Base-by-base conservation (phyloP, 495 filamentous ascomycete genomes). In the Tuber indicum region DNA sequence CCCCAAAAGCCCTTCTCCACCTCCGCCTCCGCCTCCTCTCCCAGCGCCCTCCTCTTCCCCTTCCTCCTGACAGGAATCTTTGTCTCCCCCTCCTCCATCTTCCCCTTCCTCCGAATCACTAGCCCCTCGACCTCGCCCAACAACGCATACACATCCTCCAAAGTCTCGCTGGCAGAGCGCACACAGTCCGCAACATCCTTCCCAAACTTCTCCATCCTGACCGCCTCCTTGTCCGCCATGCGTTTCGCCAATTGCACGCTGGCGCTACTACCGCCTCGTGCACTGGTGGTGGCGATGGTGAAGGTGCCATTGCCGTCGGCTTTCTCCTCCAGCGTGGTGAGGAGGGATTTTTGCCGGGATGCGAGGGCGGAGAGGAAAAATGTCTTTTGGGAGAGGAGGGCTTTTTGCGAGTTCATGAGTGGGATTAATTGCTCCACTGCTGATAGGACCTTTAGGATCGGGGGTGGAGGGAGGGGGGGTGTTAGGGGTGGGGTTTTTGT, bases 1-100 rank as follows among this genome's bases (percentile, higher is more conserved):
- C 75, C 81, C 81, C 81, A 83, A 36, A 82, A 41, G 44, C 81
- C 80, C 79, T 82, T 80, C 44, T 77, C 77, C 36, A 17, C 69
- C 58, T 26, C 42, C 7, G 75, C 78, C 74, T 82, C 81, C 47
- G 39, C 39, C 39, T 73, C 74, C 32, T 62, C 73, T 19, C 49
- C 72, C 5, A 10, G 49, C 12, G 72, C 72, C 71, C 75, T 77
- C 69, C 14, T 17, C 17, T 72, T 74, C 72, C 78, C 76, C 74
- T 79, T 76, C 43, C 43, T 81, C 46, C 70, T 76, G 72, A 79
- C 73, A 4, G 79, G 82, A 6, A 81, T 83, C 72, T 52, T 81
- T 12, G 75, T 75, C 72, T 70, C 73, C 16, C 58, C 73, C 43
- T 81, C 75, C 41, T 81, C 79, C 44, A 74, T 81, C 75, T 73